Percentiles rank a stretch among this genome's conserved stretches.
phyloP scores from a whole-genome alignment of 139 green algal genomes.

The Haematococcus sp. region DNA sequence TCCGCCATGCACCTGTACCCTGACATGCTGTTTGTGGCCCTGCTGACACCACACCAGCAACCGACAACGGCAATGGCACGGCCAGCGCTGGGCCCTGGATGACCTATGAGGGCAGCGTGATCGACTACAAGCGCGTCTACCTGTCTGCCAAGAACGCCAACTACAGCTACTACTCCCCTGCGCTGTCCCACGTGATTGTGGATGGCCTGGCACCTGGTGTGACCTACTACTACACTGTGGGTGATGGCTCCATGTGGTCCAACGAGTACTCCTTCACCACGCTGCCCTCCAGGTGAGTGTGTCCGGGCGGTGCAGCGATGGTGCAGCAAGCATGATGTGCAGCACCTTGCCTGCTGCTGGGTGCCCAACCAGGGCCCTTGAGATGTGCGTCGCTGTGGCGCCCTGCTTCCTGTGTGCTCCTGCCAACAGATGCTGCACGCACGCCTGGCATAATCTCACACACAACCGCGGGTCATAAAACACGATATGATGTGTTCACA shows the following conservation, averaged over 20 bases:
- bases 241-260: not conserved
- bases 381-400: no score
- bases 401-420: no score
- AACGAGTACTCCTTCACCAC: not conserved
- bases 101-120: slow-evolving; percentile 11
- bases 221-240: not conserved
- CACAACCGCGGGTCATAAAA: no score
- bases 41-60: not conserved
- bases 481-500: no score
- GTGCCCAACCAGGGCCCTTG: no score
- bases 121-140: slow-evolving; percentile 22
- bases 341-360: not conserved
- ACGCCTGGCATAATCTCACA: no score
- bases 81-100: no score
- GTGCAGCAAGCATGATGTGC: slow-evolving; percentile 3
- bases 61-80: not conserved
- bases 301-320: not conserved
- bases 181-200: slow-evolving; percentile 30
- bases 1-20: not conserved
- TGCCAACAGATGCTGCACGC: no score
- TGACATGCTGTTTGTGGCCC: not conserved
- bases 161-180: slow-evolving; percentile 27
- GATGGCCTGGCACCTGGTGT: not conserved
- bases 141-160: not conserved
- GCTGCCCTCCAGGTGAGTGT: slow-evolving; percentile 1